Evolutionary conservation across 2,329 filamentous ascomycete species (phyloP).

Genomic region (Colletotrichum echinochloae): DNA sequence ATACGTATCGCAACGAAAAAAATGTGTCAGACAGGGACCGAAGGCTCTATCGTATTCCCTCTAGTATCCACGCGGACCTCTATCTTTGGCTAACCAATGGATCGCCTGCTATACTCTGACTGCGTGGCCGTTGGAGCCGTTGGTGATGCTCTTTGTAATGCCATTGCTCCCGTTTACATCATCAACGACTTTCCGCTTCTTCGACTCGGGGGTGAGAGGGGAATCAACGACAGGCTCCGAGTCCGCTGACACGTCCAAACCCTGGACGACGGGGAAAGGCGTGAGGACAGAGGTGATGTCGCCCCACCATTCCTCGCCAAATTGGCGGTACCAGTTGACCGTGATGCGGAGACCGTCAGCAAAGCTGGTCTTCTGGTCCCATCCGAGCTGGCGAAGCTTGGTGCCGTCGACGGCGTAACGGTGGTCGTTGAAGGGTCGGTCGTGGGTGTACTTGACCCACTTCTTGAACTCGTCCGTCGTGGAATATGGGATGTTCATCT

Average conservation of each 20-base stretch:
- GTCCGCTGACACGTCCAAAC: conserved; percentile 67
- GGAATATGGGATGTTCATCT: conserved; percentile 68
- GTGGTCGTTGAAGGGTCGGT: conserved; percentile 83
- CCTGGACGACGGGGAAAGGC: conserved; percentile 72
- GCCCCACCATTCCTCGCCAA: conserved; percentile 78
- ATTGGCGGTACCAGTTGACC: conserved; percentile 76
- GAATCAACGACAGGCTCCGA: conserved; percentile 53
- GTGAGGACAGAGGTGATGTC: conserved; percentile 77
- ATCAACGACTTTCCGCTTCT: conserved; percentile 42
- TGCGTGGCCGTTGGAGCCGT: conserved; percentile 35
- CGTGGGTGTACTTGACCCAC: conserved; percentile 80
- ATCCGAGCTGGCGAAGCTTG: conserved; percentile 75
- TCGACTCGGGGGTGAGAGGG: conserved; percentile 44
- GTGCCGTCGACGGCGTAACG: conserved; percentile 78
- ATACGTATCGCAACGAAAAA: background rate
- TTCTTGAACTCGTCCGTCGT: conserved; percentile 66
- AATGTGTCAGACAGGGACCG: conserved; percentile 2
- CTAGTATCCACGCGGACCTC: background rate
- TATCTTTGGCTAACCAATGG: background rate
- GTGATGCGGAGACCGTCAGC: conserved; percentile 72
- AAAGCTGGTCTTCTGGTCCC: conserved; percentile 75
- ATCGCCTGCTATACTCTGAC: conserved; percentile 3
- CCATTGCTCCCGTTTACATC: conserved; percentile 35
- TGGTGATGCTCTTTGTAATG: conserved; percentile 21
- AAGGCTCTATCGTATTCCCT: conserved; percentile 2